Conservation (phyloP, 73 alveolate genomes). For the Blepharisma stoltei region DNA sequence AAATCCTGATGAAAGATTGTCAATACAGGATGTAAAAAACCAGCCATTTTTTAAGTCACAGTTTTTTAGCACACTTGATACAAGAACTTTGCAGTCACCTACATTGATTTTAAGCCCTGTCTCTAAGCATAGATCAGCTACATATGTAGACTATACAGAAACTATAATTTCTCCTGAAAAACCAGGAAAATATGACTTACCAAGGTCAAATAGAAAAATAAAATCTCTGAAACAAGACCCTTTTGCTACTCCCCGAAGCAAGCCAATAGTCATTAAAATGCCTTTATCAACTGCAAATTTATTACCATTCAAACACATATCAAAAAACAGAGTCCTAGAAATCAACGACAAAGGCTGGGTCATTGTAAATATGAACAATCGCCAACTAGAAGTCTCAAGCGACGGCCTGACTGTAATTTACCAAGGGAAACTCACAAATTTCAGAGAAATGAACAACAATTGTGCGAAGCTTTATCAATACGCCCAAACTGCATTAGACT, state of each 20-base stretch:
- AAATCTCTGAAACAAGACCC: too few species aligned
- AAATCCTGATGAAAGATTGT: slow-evolving; percentile 17
- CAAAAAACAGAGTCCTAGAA: not conserved
- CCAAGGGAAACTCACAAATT: not conserved
- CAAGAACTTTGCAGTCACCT: not conserved
- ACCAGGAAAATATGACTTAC: not conserved
- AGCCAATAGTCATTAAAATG: not conserved
- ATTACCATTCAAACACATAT: not conserved
- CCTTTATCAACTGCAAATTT: slow-evolving; percentile 13
- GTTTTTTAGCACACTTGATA: not conserved
- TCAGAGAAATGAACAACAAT: not conserved
- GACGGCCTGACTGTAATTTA: not conserved
- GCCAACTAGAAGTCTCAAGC: not conserved
- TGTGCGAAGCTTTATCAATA: slow-evolving; percentile 22
- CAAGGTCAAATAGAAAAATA: too few species aligned
- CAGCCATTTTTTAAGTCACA: not conserved
- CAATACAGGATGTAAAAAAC: not conserved
- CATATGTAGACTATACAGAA: slow-evolving; percentile 5
- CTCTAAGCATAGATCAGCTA: not conserved
- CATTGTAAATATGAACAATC: not conserved
- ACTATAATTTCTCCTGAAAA: slow-evolving; percentile 7
- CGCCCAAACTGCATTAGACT: not conserved
- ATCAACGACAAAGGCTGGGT: not conserved
- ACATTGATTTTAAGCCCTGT: slow-evolving; percentile 11
- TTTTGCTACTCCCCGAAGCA: not conserved